Conservation (phyloP, 1,284 basidiomycete species). For the Testicularia cyperi region DNA sequence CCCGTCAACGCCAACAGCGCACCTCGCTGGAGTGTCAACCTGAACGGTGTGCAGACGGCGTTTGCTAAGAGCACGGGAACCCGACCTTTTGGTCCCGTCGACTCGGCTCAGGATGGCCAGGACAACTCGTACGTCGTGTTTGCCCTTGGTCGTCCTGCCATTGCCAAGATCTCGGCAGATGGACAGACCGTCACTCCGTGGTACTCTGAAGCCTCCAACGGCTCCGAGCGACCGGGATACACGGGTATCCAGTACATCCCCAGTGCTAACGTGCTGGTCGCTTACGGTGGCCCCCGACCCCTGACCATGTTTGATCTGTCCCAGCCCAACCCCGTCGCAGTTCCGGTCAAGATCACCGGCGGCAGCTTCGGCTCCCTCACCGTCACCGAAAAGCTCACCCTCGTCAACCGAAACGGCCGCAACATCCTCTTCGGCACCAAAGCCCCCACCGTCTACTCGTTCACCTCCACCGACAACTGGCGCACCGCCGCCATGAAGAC, state of each 20-base stretch:
- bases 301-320: constrained; percentile 49
- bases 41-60: constrained; percentile 41
- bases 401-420: constrained; percentile 19
- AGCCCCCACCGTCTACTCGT: constrained; percentile 48
- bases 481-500: constrained; percentile 30
- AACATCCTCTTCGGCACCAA: constrained; percentile 48
- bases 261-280: constrained; percentile 41
- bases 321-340: constrained; percentile 7
- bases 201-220: constrained; percentile 44
- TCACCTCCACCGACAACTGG: constrained; percentile 48
- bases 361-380: constrained; percentile 34
- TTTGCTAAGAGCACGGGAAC: constrained; percentile 35
- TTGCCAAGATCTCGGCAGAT: constrained; percentile 49
- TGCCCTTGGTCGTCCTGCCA: constrained; percentile 53
- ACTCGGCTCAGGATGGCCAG: constrained; percentile 48
- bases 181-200: constrained; percentile 39
- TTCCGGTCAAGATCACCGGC: constrained; percentile 35
- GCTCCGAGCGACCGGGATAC: constrained; percentile 51
- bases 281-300: constrained; percentile 52
- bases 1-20: constrained; percentile 33
- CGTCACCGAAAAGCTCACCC: constrained; percentile 52
- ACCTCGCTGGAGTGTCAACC: constrained; percentile 44
- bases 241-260: constrained; percentile 51
- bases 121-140: constrained; percentile 58
- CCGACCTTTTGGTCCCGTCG: constrained; percentile 54